Percentiles rank a stretch among this genome's conserved stretches.
These are phyloP conservation scores for Saitoella complicata DNA, from an alignment of 805 yeast species.

Conservation along the genomic window DNA sequence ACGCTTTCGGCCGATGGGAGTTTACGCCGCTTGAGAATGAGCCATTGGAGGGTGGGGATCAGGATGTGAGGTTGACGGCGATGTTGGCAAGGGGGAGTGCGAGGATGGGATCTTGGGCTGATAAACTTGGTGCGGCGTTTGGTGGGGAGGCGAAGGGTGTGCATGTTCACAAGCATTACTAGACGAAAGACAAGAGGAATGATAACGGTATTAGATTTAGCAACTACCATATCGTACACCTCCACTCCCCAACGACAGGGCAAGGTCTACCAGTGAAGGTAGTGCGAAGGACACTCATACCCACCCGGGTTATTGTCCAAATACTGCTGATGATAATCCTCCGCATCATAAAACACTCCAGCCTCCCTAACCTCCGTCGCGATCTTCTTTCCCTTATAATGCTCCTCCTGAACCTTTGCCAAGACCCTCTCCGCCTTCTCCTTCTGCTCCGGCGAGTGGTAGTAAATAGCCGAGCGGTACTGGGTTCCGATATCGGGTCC, in stretches of 20 bases:
- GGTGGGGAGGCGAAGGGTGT: too few species aligned
- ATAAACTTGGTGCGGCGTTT: too few species aligned
- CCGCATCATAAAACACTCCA: constrained; percentile 75
- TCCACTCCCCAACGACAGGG: too few species aligned
- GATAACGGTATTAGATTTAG: too few species aligned
- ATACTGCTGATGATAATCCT: constrained; percentile 80
- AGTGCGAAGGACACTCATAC: constrained; percentile 16
- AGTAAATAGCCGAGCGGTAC: constrained; percentile 70
- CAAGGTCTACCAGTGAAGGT: background rate
- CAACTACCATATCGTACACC: too few species aligned
- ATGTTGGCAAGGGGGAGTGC: too few species aligned
- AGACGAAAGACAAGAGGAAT: too few species aligned
- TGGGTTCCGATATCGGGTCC: constrained; percentile 86
- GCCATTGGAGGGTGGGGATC: too few species aligned
- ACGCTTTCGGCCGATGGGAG: constrained; percentile 14
- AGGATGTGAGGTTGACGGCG: too few species aligned
- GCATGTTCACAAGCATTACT: too few species aligned
- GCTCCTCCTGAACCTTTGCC: constrained; percentile 46
- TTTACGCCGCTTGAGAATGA: constrained; percentile 5
- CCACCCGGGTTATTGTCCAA: constrained; percentile 68
- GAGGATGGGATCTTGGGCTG: too few species aligned
- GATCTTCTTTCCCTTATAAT: constrained; percentile 53
- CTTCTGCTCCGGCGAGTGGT: constrained; percentile 38
- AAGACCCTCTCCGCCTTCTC: constrained; percentile 29
- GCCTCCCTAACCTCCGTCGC: constrained; percentile 58